These are phyloP conservation scores for Nemania diffusa DNA, from an alignment of 2,329 filamentous ascomycete genomes.

Conservation along the genomic window DNA sequence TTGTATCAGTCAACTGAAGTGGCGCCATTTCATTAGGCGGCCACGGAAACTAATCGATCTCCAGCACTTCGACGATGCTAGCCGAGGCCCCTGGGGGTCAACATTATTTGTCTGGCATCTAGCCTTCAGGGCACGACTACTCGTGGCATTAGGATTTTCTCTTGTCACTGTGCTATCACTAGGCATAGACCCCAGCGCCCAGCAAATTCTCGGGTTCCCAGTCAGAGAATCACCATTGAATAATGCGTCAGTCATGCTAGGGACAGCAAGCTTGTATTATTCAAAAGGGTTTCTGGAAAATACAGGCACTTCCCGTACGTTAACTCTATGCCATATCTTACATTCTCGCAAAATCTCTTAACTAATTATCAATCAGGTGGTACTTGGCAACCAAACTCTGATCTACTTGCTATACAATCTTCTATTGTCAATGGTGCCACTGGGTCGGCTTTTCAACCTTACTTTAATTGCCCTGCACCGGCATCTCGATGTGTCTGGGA, in stretches of 20 bases:
- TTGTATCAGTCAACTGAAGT: slow-evolving; percentile 52
- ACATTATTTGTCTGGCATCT: slow-evolving; percentile 27
- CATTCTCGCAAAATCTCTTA: background rate
- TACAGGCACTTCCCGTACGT: slow-evolving; percentile 13
- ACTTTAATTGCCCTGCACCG: slow-evolving; percentile 32
- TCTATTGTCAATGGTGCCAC: slow-evolving; percentile 30
- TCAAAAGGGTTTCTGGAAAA: slow-evolving; percentile 28
- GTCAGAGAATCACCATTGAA: slow-evolving; percentile 12
- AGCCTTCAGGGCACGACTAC: slow-evolving; percentile 2
- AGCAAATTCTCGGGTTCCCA: slow-evolving; percentile 21
- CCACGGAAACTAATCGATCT: slow-evolving; percentile 38
- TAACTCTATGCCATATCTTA: background rate
- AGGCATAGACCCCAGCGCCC: background rate
- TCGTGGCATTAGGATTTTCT: background rate
- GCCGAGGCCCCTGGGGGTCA: slow-evolving; percentile 40
- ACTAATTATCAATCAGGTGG: slow-evolving; percentile 14
- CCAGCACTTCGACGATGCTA: slow-evolving; percentile 41
- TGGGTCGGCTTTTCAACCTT: slow-evolving; percentile 26
- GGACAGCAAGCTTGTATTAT: slow-evolving; percentile 20
- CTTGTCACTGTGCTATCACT: background rate
- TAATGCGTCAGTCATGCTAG: slow-evolving; percentile 27
- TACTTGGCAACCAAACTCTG: slow-evolving; percentile 25
- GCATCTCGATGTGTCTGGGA: slow-evolving; percentile 33
- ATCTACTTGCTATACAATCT: slow-evolving; percentile 26
- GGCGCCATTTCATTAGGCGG: slow-evolving; percentile 43